Conservation (phyloP, 805 yeast genomes). For the Nakazawaea holstii region DNA sequence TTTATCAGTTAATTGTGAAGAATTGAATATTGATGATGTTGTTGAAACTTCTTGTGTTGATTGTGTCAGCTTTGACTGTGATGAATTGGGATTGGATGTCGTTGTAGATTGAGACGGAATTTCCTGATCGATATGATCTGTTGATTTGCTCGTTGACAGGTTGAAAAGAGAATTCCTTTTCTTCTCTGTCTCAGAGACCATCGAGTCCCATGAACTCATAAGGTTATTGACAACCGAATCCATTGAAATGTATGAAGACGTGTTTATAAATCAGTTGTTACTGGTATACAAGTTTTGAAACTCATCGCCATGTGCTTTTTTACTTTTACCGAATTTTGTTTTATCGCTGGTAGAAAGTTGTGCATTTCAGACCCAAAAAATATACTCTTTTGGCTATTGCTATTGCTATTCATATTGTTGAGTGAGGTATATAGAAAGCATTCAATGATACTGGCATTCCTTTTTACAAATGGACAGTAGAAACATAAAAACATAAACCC, state of each 20-base stretch:
- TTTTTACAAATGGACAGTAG: no score
- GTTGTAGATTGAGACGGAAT: constrained; percentile 8
- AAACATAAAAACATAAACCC: no score
- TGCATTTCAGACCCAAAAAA: neutral
- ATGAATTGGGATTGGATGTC: constrained; percentile 1
- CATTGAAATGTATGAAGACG: constrained; percentile 10
- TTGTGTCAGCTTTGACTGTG: no score
- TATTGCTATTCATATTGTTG: no score
- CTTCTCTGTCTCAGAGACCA: constrained; percentile 8
- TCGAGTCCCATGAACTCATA: constrained; percentile 21
- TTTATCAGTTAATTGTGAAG: constrained; percentile 53
- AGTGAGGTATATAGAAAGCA: no score
- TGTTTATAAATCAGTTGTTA: no score
- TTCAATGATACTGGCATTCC: no score
- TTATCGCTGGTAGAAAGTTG: neutral
- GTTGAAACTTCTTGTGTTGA: no score
- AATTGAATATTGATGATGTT: constrained; percentile 12
- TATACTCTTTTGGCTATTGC: no score
- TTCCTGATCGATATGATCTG: neutral
- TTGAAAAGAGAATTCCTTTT: constrained; percentile 8
- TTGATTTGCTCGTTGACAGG: neutral
- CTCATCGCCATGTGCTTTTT: constrained; percentile 6
- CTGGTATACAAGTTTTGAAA: neutral
- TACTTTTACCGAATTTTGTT: neutral
- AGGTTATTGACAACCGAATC: constrained; percentile 25